Evolutionary conservation across 176 grass and related monocot genomes (phyloP).

Genomic region (Eragrostis nindensis): DNA sequence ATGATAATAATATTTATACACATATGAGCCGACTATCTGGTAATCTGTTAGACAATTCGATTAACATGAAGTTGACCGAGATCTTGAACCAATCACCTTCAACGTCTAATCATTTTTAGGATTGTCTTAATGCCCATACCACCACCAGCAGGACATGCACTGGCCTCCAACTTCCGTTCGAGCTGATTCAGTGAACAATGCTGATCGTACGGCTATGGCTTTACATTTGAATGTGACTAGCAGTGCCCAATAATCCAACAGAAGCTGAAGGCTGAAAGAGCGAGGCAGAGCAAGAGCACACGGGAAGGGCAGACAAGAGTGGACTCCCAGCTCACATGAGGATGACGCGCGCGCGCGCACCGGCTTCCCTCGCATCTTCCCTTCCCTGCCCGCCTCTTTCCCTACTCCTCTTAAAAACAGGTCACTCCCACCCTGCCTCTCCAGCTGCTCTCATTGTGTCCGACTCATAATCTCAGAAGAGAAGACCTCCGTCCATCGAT

Average conservation of each 20-base stretch:
- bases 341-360: not conserved
- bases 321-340: slow-evolving; percentile 26
- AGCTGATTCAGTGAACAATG: not conserved
- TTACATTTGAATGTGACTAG: too few species aligned
- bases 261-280: too few species aligned
- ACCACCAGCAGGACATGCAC: not conserved
- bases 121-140: not conserved
- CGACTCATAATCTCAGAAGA: too few species aligned
- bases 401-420: too few species aligned
- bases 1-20: not conserved
- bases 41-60: too few species aligned
- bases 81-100: not conserved
- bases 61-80: not conserved
- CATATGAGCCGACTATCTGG: too few species aligned
- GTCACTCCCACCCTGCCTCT: too few species aligned
- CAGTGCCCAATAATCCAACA: too few species aligned
- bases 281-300: too few species aligned
- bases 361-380: too few species aligned
- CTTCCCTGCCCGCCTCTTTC: not conserved
- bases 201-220: not conserved
- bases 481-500: too few species aligned
- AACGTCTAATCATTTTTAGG: not conserved
- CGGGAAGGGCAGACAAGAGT: slow-evolving; percentile 30
- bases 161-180: not conserved
- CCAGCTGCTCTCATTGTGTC: too few species aligned